Base-by-base conservation (phyloP, 768 basidiomycete genomes). In the Saitozyma sp. region DNA sequence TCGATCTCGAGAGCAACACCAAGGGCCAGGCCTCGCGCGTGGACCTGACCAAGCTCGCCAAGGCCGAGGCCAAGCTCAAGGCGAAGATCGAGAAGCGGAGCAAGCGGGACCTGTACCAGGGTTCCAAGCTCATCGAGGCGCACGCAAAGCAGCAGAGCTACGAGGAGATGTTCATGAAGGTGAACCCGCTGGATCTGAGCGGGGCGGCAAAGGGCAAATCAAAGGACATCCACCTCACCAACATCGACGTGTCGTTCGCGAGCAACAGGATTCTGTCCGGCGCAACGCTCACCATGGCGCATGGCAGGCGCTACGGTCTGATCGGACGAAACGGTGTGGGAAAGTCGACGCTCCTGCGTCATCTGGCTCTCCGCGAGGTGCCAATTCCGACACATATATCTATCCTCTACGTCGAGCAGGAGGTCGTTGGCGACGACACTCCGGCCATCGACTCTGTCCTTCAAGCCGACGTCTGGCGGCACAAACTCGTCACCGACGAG, bases 391-490 rank as follows among this genome's bases (percentile, higher is more conserved):
- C 91, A 0, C 91, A 99, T 75, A 96, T 99, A 76, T 92, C 92
- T 4, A 96, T 99, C 68, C 84, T 98, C 63, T 97, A 97, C 76
- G 96, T 99, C 58, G 96, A 99, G 78, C 96, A 99, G 82, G 96
- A 99, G 90, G 89, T 97, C 68, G 77, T 92, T 58, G 96, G 95
- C 40, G 95, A 98, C 78, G 93, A 94, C 67, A 98, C 93, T 0
- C 82, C 83, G 1, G 96, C 96, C 3, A 83, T 99, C 49, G 90
- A 93, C 19, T 93, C 94, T 1, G 96, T 99, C 19, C 84, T 99
- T n/a, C 92, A 94, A 78, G 96, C 96, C n/a, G 96, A 99, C 76
- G 96, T 99, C 40, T 98, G 96, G 92, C 85, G 95, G 76, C 93
- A 95, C 73, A 89, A 91, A 67, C 83, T 97, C 16, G 80, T 96